Conservation (phyloP, 2,329 filamentous ascomycete genomes). For the Pseudogymnoascus sp. region DNA sequence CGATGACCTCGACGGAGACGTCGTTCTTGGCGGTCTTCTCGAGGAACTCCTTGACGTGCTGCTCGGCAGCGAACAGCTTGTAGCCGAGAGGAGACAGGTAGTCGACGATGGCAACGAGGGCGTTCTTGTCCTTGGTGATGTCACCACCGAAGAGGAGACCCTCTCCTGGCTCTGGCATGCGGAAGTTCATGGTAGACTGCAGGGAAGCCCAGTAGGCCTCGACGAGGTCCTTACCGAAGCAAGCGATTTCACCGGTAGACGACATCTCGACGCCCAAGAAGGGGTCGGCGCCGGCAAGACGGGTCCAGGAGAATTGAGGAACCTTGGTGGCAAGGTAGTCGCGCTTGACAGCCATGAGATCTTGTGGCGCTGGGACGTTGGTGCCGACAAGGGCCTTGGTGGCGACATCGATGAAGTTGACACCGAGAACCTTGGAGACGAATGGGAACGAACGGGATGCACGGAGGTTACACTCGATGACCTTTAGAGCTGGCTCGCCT, state of each 20-base stretch:
- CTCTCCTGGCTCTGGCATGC: conserved; percentile 86
- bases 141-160: conserved; percentile 93
- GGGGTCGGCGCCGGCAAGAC: conserved; percentile 91
- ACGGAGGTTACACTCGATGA: conserved; percentile 97
- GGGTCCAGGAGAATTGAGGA: conserved; percentile 97
- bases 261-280: conserved; percentile 98
- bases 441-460: conserved; percentile 98
- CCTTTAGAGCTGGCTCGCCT: conserved; percentile 73
- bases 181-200: conserved; percentile 99
- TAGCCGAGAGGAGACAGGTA: conserved; percentile 85
- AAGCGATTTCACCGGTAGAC: conserved; percentile 95
- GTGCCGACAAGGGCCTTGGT: conserved; percentile 85
- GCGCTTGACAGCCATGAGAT: conserved; percentile 83
- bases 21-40: conserved; percentile 63
- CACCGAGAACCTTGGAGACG: conserved; percentile 91
- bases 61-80: conserved; percentile 83
- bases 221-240: conserved; percentile 91
- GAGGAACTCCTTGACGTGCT: conserved; percentile 74
- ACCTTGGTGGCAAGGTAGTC: conserved; percentile 97
- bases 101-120: conserved; percentile 73
- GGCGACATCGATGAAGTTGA: conserved; percentile 93
- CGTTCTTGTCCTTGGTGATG: conserved; percentile 52
- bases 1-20: conserved; percentile 77
- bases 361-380: conserved; percentile 73
- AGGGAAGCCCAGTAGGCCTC: conserved; percentile 97